Evolutionary conservation across 2,329 filamentous ascomycete genomes (phyloP), one percentile per base, ranked within the genome.

Genomic region (Botrytis elliptica): DNA sequence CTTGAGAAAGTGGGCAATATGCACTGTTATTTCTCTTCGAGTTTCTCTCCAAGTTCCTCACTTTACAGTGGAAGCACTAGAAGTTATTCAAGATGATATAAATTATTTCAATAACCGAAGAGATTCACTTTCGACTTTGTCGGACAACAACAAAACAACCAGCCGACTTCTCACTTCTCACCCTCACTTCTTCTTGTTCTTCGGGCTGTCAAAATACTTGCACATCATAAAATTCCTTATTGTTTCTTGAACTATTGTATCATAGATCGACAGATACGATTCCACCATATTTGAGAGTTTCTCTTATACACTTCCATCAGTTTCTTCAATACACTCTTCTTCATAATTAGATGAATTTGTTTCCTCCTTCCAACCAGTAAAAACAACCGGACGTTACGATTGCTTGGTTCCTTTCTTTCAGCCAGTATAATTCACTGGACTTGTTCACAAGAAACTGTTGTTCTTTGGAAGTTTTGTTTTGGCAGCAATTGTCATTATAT

Each of bases 121-220:
- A 57, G n/a, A 57, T 57, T 68, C 33, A 36, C 46, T 40, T 68
- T 55, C 40, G n/a, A 64, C 65, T 29, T 42, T 16, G 36, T 68
- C 66, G 25, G 6, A 40, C n/a, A n/a, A 68, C 16, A 55, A 68
- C 1, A 40, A 40, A 29, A 14, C 25, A 68, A 29, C 18, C 25
- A 12, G 25, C 14, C 9, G 36, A 55, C 10, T 68, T 68, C 4
- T 57, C 25, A 18, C 9, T 18, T 36, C 40, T 3, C 12, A 6
- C 38, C n/a, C 33, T 69, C 20, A 44, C n/a, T 57, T 29, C 7
- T 57, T 49, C 8, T 22, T 46, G 18, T 46, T 52, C 25, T 29
- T 42, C 25, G 10, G 25, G 9, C n/a, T 42, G 2, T 57, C 25
- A 22, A 33, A 29, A 68, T 33, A 20, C 9, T 16, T 20, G 22